phyloP scores from a whole-genome alignment of 768 basidiomycete species.

The Macrolepiota dolichaula region DNA sequence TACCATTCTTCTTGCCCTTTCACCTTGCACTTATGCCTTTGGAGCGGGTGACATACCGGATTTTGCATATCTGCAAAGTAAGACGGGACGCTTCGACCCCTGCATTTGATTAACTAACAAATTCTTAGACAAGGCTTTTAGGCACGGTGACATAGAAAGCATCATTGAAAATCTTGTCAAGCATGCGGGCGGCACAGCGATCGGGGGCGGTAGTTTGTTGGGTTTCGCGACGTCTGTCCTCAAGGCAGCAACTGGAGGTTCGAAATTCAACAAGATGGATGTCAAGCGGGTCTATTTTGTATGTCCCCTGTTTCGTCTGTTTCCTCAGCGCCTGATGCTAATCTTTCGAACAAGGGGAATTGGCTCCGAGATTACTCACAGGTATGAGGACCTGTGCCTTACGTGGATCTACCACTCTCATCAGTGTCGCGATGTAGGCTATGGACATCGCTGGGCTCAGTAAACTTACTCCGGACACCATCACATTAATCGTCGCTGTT shows the following conservation, averaged over 20 bases:
- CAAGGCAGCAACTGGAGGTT: constrained; percentile 41
- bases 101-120: constrained; percentile 6
- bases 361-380: constrained; percentile 73
- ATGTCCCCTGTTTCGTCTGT: constrained; percentile 33
- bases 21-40: constrained; percentile 48
- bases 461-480: constrained; percentile 61
- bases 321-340: neutral
- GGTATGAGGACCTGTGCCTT: constrained; percentile 23
- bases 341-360: constrained; percentile 41
- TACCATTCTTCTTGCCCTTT: constrained; percentile 34
- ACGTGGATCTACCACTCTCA: neutral
- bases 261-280: constrained; percentile 62
- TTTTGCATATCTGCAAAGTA: constrained; percentile 64
- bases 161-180: constrained; percentile 60
- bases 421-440: constrained; percentile 33
- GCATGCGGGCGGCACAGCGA: constrained; percentile 41
- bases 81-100: constrained; percentile 13
- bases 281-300: constrained; percentile 69
- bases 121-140: constrained; percentile 59
- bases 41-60: constrained; percentile 71
- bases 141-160: constrained; percentile 76
- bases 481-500: constrained; percentile 56
- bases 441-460: constrained; percentile 71
- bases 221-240: constrained; percentile 47
- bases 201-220: constrained; percentile 45